A percentile compares a stretch with the other conserved stretches of the same genome.
Evolutionary conservation across 768 basidiomycete genomes (phyloP).

Genomic region (Rhizopogon roseolus): DNA sequence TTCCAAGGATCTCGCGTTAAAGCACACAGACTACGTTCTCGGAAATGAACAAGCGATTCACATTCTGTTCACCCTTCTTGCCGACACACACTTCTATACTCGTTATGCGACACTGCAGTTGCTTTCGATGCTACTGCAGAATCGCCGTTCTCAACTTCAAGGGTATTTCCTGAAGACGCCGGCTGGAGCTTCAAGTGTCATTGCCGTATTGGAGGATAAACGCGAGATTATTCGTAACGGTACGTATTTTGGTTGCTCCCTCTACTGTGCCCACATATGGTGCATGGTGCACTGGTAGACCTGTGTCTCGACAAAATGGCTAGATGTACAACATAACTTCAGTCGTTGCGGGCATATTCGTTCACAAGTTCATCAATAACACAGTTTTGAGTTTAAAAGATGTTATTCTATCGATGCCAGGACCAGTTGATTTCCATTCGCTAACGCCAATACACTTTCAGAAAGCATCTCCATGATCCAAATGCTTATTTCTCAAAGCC

Average conservation of each 20-base stretch:
- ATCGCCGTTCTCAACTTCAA: slow-evolving; percentile 79
- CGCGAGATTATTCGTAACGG: slow-evolving; percentile 88
- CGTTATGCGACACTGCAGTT: slow-evolving; percentile 83
- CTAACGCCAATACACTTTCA: slow-evolving; percentile 23
- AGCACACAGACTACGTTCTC: slow-evolving; percentile 79
- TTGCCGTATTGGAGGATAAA: slow-evolving; percentile 76
- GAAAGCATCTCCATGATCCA: slow-evolving; percentile 85
- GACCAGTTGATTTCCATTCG: not conserved
- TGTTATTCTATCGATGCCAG: not conserved
- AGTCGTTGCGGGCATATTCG: not conserved
- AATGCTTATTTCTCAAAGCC: slow-evolving; percentile 75
- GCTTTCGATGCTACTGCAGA: slow-evolving; percentile 73
- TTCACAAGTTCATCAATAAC: not conserved
- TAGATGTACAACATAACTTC: not conserved
- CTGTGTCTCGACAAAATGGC: not conserved
- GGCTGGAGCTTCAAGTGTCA: slow-evolving; percentile 68
- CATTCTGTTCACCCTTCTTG: slow-evolving; percentile 71
- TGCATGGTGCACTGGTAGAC: slow-evolving; percentile 3
- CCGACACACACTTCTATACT: slow-evolving; percentile 75
- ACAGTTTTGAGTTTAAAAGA: not conserved
- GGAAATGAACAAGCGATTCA: slow-evolving; percentile 67
- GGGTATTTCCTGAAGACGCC: slow-evolving; percentile 87
- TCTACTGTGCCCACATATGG: not conserved
- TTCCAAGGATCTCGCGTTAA: slow-evolving; percentile 65
- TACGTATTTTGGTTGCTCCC: slow-evolving; percentile 29